Conservation (phyloP, 2,329 filamentous ascomycete genomes). For the Aspergillus pseudoviridinutans region DNA sequence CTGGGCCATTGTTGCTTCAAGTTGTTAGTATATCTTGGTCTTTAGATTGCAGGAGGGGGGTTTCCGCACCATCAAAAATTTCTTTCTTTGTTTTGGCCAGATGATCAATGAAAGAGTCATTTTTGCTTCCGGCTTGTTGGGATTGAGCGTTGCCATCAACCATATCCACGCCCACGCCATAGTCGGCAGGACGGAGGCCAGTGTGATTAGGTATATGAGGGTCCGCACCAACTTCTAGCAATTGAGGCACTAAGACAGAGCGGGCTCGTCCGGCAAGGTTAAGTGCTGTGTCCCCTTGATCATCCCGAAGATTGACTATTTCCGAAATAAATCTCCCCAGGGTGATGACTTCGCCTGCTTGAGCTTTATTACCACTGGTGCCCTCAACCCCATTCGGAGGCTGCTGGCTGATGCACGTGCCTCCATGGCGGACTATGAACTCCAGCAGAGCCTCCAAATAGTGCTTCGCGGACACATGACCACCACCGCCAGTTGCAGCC, state of each 20-base stretch:
- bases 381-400: slow-evolving; percentile 26
- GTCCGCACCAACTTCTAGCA: slow-evolving; percentile 91
- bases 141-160: slow-evolving; percentile 45
- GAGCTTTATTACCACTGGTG: slow-evolving; percentile 20
- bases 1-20: slow-evolving; percentile 35
- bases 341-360: slow-evolving; percentile 64
- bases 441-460: slow-evolving; percentile 93
- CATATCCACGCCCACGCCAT: slow-evolving; percentile 76
- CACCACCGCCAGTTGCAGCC: slow-evolving; percentile 89
- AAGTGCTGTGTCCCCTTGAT: slow-evolving; percentile 88
- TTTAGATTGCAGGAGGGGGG: background rate
- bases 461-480: slow-evolving; percentile 79
- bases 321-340: slow-evolving; percentile 93
- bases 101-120: slow-evolving; percentile 40
- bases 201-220: slow-evolving; percentile 88
- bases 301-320: slow-evolving; percentile 93
- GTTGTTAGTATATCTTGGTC: slow-evolving; percentile 31
- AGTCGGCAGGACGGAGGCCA: slow-evolving; percentile 84
- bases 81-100: slow-evolving; percentile 45
- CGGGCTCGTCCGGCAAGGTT: slow-evolving; percentile 92
- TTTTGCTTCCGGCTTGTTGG: slow-evolving; percentile 45
- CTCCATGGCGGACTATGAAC: slow-evolving; percentile 86
- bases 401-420: slow-evolving; percentile 54
- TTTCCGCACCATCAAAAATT: slow-evolving; percentile 39
- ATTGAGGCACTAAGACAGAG: slow-evolving; percentile 95